These are phyloP conservation scores for Bolboschoenus planiculmis DNA, from an alignment of 176 grass and related monocot genomes.

Conservation along the genomic window DNA sequence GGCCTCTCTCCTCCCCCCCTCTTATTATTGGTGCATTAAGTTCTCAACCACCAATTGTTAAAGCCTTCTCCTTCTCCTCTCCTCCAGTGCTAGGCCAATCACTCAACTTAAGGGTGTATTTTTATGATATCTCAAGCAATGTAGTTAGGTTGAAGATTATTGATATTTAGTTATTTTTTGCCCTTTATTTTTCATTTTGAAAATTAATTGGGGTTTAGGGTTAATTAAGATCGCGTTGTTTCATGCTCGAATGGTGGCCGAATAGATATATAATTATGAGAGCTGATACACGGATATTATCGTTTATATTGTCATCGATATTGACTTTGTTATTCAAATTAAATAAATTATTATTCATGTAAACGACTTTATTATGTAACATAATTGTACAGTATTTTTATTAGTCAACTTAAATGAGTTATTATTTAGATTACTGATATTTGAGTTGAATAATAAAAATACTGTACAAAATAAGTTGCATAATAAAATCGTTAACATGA, in stretches of 20 bases:
- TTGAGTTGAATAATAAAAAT: too few species aligned
- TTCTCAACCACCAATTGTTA: not conserved
- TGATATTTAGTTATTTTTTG: not conserved
- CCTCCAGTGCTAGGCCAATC: not conserved
- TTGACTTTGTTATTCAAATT: too few species aligned
- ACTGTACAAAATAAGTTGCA: too few species aligned
- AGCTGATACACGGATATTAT: too few species aligned
- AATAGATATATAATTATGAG: not conserved
- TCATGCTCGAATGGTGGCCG: not conserved
- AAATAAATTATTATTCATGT: too few species aligned
- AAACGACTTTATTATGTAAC: too few species aligned
- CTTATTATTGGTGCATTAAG: slow-evolving; percentile 9
- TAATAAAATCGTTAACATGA: too few species aligned
- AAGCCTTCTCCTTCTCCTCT: not conserved
- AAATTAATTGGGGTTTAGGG: not conserved
- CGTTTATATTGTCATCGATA: too few species aligned
- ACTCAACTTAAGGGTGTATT: not conserved
- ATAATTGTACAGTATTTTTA: too few species aligned
- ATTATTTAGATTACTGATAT: too few species aligned
- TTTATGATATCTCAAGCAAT: not conserved
- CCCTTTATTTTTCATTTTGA: not conserved
- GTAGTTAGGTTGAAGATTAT: not conserved
- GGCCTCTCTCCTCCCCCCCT: not conserved
- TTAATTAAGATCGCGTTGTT: not conserved
- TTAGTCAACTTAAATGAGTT: too few species aligned